Evolutionary conservation across 2,329 filamentous ascomycete species (phyloP), one percentile per base, ranked within the genome.

Genomic region (Trichoderma sp.): DNA sequence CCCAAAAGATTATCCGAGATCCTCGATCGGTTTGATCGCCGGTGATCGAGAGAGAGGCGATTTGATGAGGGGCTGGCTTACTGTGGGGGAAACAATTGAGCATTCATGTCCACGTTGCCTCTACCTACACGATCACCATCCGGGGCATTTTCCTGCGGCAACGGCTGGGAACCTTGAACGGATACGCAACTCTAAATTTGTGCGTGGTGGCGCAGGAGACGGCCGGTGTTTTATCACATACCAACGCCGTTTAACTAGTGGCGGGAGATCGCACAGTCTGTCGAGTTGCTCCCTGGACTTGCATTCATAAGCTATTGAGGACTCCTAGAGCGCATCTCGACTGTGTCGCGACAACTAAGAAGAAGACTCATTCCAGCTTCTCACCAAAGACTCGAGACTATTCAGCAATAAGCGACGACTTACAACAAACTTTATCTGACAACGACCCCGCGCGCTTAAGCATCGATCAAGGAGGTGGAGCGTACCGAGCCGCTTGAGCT

Each of bases 31-130:
- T 51, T 11, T 53, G 66, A 51, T 69, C 57, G 14, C 57, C 39
- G 66, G 56, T 39, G 56, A 70, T 69, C 56, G 53, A 58, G 65
- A 60, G 36, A 69, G 65, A 60, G 34, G 65, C 53, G 36, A 47
- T 15, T 61, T 32, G 57, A 51, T 70, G 67, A 70, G 67, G 67
- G 67, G 66, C 34, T 61, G 57, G 32, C 67, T 62, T 14, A 21
- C 26, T 12, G 36, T 28, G 56, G 21, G 57, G 39, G 30, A 26
- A 34, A 9, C 28, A 32, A 26, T 30, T 21, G 67, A 28, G 39
- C 6, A 24, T 32, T 30, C 28, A 53, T 62, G 28, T 56, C 24
- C 57, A 61, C 51, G 47, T 6, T 56, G 47, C 47, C 63, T 53
- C 57, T 39, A 32, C 28, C 21, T 39, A 43, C 28, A 36, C 26